Conservation (phyloP, 768 basidiomycete species). For the Leccinum arenicola region DNA sequence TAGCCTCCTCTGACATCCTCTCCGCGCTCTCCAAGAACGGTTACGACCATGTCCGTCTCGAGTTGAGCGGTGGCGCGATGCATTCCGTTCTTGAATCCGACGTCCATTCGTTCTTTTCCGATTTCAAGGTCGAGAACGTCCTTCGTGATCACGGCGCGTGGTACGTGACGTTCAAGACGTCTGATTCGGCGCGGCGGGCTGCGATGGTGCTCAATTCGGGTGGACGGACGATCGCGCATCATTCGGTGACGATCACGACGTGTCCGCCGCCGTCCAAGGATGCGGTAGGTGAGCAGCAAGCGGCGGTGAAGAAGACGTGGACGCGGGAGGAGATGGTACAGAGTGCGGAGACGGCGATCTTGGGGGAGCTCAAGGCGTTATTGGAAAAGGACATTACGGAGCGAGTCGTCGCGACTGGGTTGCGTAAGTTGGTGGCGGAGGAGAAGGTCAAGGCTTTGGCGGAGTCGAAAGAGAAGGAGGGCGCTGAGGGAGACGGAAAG, state of each 20-base stretch:
- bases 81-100: conserved; percentile 61
- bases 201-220: conserved; percentile 56
- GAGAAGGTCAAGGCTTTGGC: conserved; percentile 40
- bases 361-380: conserved; percentile 51
- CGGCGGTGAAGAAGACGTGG: conserved; percentile 45
- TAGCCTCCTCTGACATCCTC: conserved; percentile 20
- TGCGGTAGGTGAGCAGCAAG: conserved; percentile 30
- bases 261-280: conserved; percentile 35
- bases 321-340: conserved; percentile 50
- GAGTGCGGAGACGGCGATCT: conserved; percentile 52
- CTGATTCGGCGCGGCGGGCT: conserved; percentile 63
- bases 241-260: conserved; percentile 55
- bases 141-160: conserved; percentile 68
- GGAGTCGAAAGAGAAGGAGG: conserved; percentile 26
- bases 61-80: conserved; percentile 43
- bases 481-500: conserved; percentile 41
- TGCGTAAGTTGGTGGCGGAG: conserved; percentile 52
- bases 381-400: conserved; percentile 68
- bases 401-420: conserved; percentile 51
- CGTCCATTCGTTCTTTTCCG: conserved; percentile 63
- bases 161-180: conserved; percentile 76
- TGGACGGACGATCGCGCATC: conserved; percentile 54
- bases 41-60: conserved; percentile 63
- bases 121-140: conserved; percentile 71
- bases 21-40: conserved; percentile 59